Percentiles rank a stretch among this genome's conserved stretches.
phyloP scores from a whole-genome alignment of 768 basidiomycete species.

The Astraeus odoratus region DNA sequence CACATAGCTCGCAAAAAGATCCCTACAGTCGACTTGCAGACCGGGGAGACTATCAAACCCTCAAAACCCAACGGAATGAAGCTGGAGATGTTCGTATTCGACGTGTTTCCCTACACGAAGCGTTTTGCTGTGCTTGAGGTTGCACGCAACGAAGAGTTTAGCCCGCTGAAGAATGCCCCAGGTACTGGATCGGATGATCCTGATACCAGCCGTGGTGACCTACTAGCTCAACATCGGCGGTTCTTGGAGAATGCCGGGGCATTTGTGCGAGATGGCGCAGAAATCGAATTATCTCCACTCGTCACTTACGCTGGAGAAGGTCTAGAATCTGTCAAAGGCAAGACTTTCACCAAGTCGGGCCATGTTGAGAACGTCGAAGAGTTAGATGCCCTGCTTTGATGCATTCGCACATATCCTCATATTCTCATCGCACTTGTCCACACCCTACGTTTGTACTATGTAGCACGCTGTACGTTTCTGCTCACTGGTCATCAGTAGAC shows the following conservation, averaged over 20 bases:
- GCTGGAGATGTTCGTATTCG: conserved; percentile 97
- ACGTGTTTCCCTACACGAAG: conserved; percentile 91
- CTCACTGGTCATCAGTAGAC: not conserved
- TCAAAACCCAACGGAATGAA: conserved; percentile 97
- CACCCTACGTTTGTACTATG: no score
- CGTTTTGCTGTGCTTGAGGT: conserved; percentile 86
- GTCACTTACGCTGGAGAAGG: conserved; percentile 94
- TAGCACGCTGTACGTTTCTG: not conserved
- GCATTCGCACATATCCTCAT: conserved; percentile 2
- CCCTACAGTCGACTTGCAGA: conserved; percentile 63
- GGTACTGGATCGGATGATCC: conserved; percentile 88
- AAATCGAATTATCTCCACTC: conserved; percentile 86
- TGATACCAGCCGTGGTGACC: conserved; percentile 82
- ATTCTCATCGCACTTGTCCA: conserved; percentile 1
- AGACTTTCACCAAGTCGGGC: conserved; percentile 71
- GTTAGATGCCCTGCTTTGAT: conserved; percentile 58
- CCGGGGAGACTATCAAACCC: conserved; percentile 71
- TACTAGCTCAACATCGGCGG: conserved; percentile 79
- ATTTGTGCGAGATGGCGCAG: conserved; percentile 58
- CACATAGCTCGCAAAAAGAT: conserved; percentile 99
- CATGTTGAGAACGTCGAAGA: conserved; percentile 59
- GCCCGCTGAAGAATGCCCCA: conserved; percentile 95
- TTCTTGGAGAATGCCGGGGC: conserved; percentile 83
- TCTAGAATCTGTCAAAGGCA: conserved; percentile 69
- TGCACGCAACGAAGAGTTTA: conserved; percentile 84